Base-by-base conservation (phyloP, 495 filamentous ascomycete genomes). In the Alectoria sarmentosa region DNA sequence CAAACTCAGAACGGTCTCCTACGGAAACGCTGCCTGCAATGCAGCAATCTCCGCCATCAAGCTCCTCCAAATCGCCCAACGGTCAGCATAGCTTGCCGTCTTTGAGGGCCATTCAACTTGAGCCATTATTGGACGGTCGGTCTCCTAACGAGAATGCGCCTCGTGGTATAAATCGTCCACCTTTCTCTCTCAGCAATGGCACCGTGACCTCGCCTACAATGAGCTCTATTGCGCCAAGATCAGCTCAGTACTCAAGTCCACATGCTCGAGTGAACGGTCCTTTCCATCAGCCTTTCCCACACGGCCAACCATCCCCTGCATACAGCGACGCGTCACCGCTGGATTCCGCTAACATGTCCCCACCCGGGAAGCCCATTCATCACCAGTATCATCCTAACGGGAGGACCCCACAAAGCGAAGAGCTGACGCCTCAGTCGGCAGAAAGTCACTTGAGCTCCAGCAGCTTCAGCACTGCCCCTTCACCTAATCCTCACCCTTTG, bases 401-500 rank as follows among this genome's bases (percentile, higher is more conserved):
- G 30, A 66, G 62, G 23, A 69, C 63, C n/a, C 58, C 65, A 11
- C 65, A 67, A 60, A 70, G 68, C 48, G 70, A 70, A n/a, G 70
- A 70, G 37, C 44, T 66, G 37, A 70, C 68, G 39, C 70, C 70
- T 7, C 64, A 66, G 44, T 70, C 70, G 30, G 68, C 69, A 21
- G 67, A 67, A 60, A 71, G 69, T 42, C 63, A 66, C 36, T 49
- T 41, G 30, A 64, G 56, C 52, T 64, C 65, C 15, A 68, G 68
- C 34, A 65, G 65, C 60, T 73, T 73, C 41, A 78, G 76, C 11
- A 72, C 76, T 5, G 74, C 41, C 4, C 32, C 73, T 21, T 75
- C 74, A 11, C 63, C 76, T 8, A 74, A 73, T 38, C 72, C 73
- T n/a, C 80, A 83, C 55, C 70, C 74, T 38, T 80, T 83, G 77